Base-by-base conservation (phyloP, 2,329 filamentous ascomycete genomes). In the Penicillium freii region DNA sequence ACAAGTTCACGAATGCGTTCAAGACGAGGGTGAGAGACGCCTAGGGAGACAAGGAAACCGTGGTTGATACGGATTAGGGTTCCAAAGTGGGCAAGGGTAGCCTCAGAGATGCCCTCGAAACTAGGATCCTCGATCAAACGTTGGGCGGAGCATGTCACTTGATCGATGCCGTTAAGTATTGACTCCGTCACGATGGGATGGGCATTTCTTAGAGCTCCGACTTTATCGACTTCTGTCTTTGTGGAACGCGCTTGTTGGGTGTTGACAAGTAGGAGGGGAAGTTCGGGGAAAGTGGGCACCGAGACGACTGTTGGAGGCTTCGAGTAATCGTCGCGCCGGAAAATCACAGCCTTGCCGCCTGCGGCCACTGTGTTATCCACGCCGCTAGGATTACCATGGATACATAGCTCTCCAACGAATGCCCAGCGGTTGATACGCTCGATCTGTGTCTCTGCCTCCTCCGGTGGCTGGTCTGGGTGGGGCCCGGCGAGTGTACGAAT, bases 391-490 rank as follows among this genome's bases (percentile, higher is more conserved):
- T 96, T 97, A 38, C 93, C 94, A 71, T 99, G 94, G 62, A 97
- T 97, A 76, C 92, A 94, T 86, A 97, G 89, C 74, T 99, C 94
- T 25, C 89, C 89, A 0, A 99, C 94, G 74, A 97, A 97, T 0
- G 94, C 92, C 94, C 95, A 99, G 60, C 90, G 85, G 75, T 99
- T 99, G 77, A 99, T 97, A 62, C 93, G 87, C 77, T 97, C 92
- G 31, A 97, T 84, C 72, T 99, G 93, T 43, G 92, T 77, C 58
- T 90, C 87, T n/a, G 91, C 91, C 77, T 99, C 94, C 54, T 91
- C 87, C 0, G 86, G 77, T 4, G 92, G 91, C 74, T 97, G 93
- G 68, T 97, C 93, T 0, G 90, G 90, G 71, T 97, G 93, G 1
- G 94, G 94, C 0, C 92, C 92, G 1, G 91, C 89, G 6, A 99